Evolutionary conservation across 2,329 filamentous ascomycete genomes (phyloP), one percentile per base, ranked within the genome.

Genomic region (Pezicula carpinea): DNA sequence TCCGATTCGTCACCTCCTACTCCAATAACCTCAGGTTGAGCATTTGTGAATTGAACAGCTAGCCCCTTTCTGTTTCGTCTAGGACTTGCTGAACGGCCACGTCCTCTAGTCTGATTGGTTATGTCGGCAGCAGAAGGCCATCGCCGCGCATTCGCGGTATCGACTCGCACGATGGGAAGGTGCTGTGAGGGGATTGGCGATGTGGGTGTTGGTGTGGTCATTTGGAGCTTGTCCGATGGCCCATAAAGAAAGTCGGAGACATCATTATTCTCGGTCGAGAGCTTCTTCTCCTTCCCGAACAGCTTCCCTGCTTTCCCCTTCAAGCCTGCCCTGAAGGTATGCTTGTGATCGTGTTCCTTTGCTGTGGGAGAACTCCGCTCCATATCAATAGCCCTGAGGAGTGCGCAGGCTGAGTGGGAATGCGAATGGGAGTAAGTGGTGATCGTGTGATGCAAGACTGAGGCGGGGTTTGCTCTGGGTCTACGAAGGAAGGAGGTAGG

Each of bases 1-100:
- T 87, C 82, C 46, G 86, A 85, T 65, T 96, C 90, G 60, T 96
- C 92, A 29, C 92, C 92, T 48, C 92, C 92, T 66, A 92, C 85
- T 39, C 92, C 92, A 60, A 97, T 96, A 52, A 96, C 68, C 39
- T 89, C 85, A 6, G 91, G 90, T 46, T 77, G 74, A 8, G 76
- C 77, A 56, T 87, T 81, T 44, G 77, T 78, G 59, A 96, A 96
- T 47, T 75, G 80, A 31, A 96, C 91, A 4, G 72, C 72, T 51
- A 93, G 71, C 8, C 85, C 85, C 65, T 88, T 87, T 61, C 77
- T 80, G 46, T 69, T 72, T 57, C 70, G 64, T 47, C 66, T 65
- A 47, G 60, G 61, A 58, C 57, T 65, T 59, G 58, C 54, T 53
- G 53, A 67, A 39, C 53, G 52, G 32, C 47, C 43, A 39, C 53